Base-by-base conservation (phyloP, 2,329 filamentous ascomycete species). In the Monosporascus sp. region DNA sequence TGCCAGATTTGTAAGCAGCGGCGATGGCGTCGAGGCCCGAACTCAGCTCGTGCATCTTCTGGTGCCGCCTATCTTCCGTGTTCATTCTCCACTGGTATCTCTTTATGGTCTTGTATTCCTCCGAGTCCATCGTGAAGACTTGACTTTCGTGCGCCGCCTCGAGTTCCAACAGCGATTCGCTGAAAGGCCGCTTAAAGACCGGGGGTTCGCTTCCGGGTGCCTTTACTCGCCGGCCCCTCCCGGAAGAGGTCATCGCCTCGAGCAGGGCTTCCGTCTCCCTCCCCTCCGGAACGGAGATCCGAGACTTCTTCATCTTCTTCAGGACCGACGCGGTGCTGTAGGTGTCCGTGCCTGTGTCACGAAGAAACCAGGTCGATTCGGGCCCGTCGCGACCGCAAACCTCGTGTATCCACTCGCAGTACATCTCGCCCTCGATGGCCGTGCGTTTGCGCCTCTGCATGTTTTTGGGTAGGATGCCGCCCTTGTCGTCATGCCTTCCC, bases 401-500 rank as follows among this genome's bases (percentile, higher is more conserved):
- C 63, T 89, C 81, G 41, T 77, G 74, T 3, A 86, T 69, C 62
- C 78, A 80, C 5, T 85, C 78, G 51, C 80, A 81, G n/a, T 76
- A 67, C 3, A 87, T 69, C 59, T 91, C 85, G 2, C 80, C 75
- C 50, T 87, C 76, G 5, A 88, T 66, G 5, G 81, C 76, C 22
- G 76, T 67, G 46, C 84, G 85, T 43, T 71, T 77, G n/a, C 86
- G 80, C 1, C 74, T 69, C 36, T 74, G 69, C 3, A 88, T 65
- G 2, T 74, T 72, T 50, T 80, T 81, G 0, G 92, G 87, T 7
- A 96, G 54, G 1, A 90, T 60, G 1, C 68, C 57, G 7, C 70
- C 63, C 58, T 83, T 83, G 52, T 90, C 86, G 0, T 80, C 74
- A 44, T 85, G 75, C 1, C 81, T 78, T 3, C 85, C 64, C 85